Base-by-base conservation (phyloP, 176 grass and related monocot genomes). In the Rhynchospora breviuscula region DNA sequence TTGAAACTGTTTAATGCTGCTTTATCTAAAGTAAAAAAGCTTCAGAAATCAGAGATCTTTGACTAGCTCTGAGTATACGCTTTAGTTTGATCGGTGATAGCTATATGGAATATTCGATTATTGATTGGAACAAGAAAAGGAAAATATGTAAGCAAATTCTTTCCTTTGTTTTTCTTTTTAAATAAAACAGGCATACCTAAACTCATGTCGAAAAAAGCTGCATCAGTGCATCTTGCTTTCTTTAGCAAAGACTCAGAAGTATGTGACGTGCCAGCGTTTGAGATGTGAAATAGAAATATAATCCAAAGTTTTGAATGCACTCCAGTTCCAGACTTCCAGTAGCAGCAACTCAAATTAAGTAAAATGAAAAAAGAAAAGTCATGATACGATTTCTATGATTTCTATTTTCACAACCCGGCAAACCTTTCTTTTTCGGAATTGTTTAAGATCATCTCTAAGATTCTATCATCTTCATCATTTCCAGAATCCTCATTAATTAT, bases 31-130 rank as follows among this genome's bases (percentile, higher is more conserved):
- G 62, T 40, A 51, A 14, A 18, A 63, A 82, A 68, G 80, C 45
- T 82, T 82, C 31, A 57, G 51, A 78, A 56, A 29, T 80, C 58
- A 67, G 48, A 46, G 44, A 66, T 82, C 80, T 82, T 82, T 82
- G 80, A 66, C 44, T 67, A 51, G 60, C 44, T 68, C n/a, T 45
- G 3, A n/a, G 0, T n/a, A 80, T n/a, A 80, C 62, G 78, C 78
- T 81, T 79, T 79, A 56, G 18, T 54, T 79, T 61, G 23, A 79
- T 79, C 18, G 17, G 5, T 3, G 21, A 25, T 59, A 57, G 11
- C 25, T 56, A 78, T 67, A 4, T 10, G 35, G 35, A 40, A 40
- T 82, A 66, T 67, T 25, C 47, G 2, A 26, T 75, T 53, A 26
- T 46, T 75, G 71, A 31, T 56, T 25, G 22, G 15, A 31, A 56